phyloP scores from a whole-genome alignment of 2,329 filamentous ascomycete genomes.

The Aspergillus fumigatus region DNA sequence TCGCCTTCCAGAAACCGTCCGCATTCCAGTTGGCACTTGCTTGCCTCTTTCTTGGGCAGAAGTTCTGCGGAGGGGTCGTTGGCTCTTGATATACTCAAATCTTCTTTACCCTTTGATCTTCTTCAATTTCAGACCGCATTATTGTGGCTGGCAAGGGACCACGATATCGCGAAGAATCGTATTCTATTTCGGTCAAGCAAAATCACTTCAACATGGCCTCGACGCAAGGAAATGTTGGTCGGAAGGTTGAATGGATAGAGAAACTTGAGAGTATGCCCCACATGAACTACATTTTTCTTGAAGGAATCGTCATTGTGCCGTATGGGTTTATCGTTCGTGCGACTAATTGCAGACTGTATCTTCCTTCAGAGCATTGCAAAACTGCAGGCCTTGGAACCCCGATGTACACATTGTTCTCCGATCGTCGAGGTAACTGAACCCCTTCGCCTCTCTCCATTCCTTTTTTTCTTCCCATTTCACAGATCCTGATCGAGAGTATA shows the following conservation, averaged over 20 bases:
- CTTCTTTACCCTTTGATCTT: background rate
- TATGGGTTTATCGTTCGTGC: slow-evolving; percentile 4
- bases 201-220: slow-evolving; percentile 20
- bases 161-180: background rate
- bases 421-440: slow-evolving; percentile 59
- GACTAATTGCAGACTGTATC: slow-evolving; percentile 11
- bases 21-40: background rate
- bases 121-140: slow-evolving; percentile 4
- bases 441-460: slow-evolving; percentile 12
- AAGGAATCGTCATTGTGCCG: slow-evolving; percentile 5
- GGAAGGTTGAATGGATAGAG: slow-evolving; percentile 49
- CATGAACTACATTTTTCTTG: slow-evolving; percentile 10
- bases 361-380: slow-evolving; percentile 53
- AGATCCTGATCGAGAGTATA: background rate
- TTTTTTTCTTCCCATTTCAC: slow-evolving; percentile 4
- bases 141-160: background rate
- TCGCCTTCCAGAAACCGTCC: background rate
- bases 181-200: background rate
- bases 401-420: slow-evolving; percentile 67
- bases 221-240: slow-evolving; percentile 20
- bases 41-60: background rate
- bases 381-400: slow-evolving; percentile 52
- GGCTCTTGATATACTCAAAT: background rate
- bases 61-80: background rate
- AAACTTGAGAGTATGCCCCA: slow-evolving; percentile 50